Conservation (phyloP, 2,329 filamentous ascomycete species). For the Sclerotinia trifoliorum region DNA sequence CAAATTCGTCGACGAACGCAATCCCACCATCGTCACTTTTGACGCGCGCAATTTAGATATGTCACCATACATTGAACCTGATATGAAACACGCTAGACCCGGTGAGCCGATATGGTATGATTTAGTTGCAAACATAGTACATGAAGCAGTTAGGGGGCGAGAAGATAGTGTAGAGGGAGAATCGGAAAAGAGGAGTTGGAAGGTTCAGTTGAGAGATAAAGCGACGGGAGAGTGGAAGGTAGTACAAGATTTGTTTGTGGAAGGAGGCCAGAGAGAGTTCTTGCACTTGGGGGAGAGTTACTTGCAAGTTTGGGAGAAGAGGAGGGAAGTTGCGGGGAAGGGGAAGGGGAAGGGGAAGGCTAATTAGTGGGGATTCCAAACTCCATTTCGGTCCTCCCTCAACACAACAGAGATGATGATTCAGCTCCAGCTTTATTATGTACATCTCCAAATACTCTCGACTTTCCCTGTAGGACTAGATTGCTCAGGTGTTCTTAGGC, state of each 20-base stretch:
- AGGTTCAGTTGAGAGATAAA: slow-evolving; percentile 82
- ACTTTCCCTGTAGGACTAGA: background rate
- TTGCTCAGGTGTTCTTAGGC: background rate
- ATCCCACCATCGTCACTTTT: slow-evolving; percentile 97
- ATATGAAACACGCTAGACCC: slow-evolving; percentile 65
- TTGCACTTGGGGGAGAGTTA: slow-evolving; percentile 93
- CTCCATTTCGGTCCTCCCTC: background rate
- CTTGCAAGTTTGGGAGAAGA: slow-evolving; percentile 92
- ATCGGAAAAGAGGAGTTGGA: slow-evolving; percentile 88
- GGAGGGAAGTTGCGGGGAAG: slow-evolving; percentile 50
- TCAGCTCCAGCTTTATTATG: background rate
- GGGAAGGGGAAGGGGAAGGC: slow-evolving; percentile 27
- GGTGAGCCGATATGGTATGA: slow-evolving; percentile 92
- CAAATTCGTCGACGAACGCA: slow-evolving; percentile 93
- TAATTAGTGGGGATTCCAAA: background rate
- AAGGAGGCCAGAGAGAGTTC: slow-evolving; percentile 83
- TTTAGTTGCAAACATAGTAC: slow-evolving; percentile 90
- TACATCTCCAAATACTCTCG: background rate
- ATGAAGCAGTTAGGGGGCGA: slow-evolving; percentile 72
- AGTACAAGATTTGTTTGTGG: slow-evolving; percentile 90
- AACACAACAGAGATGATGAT: background rate
- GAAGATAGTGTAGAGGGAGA: slow-evolving; percentile 86
- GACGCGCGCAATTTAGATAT: slow-evolving; percentile 82
- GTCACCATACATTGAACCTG: slow-evolving; percentile 86
- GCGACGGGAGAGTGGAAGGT: slow-evolving; percentile 82